Base-by-base conservation (phyloP, 2,329 filamentous ascomycete species). In the Albophoma yamanashiensis region DNA sequence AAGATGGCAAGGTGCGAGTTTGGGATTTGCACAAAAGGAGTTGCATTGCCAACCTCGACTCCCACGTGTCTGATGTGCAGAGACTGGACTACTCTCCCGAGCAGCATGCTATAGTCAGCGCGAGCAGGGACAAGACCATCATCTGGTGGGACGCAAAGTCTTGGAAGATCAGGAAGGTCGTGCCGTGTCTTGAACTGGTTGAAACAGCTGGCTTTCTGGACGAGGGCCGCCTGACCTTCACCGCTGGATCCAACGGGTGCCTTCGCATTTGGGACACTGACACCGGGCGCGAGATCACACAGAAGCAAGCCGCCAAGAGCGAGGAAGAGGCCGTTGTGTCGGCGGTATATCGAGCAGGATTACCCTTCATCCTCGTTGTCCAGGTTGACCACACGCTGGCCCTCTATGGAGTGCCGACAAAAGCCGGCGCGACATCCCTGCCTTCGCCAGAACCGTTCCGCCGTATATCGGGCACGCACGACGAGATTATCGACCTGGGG, bases 1-100 rank as follows among this genome's bases (percentile, higher is more conserved):
- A 99, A 73, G 93, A 97, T 71, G 94, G 94, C 39, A 95, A 93
- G 69, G 83, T 99, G 58, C 83, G 90, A 25, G 83, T 99, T 27
- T 99, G 92, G 90, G 90, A 97, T 75, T 76, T 99, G 61, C 86
- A 92, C 74, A 95, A 91, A 76, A 84, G 90, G 60, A 89, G 84
- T 64, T 87, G 87, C 61, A 79, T 91, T 27, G 89, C 90, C 25
- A 86, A 87, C 22, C 79, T 96, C 39, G 92, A 97, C 62, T 94
- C 92, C 0, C 95, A 99, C 71, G 92, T 96, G 27, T 97, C 94
- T 12, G 90, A 97, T 65, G 90, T 99, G n/a, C 87, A 92, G 66
- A 87, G 86, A 58, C 73, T 99, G 57, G 89, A 94, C 67, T 99
- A 89, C 72, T 94, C 89, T 6, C 73, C 85, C 0, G 77, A 86